Conservation (phyloP, 495 filamentous ascomycete species). For the Aspergillus sparsus region DNA sequence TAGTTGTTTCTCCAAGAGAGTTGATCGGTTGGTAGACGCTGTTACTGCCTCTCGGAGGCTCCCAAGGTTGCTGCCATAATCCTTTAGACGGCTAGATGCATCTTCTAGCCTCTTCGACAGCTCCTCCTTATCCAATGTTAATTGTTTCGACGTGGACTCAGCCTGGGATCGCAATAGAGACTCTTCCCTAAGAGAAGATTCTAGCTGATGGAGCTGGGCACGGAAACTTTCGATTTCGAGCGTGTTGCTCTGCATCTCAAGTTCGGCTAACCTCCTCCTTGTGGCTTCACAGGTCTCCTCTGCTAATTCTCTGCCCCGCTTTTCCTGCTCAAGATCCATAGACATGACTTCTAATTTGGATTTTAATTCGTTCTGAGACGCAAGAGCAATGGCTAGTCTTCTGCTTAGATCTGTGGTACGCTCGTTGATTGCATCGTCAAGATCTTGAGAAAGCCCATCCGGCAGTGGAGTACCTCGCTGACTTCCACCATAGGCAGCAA, state of each 20-base stretch:
- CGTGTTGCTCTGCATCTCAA: constrained; percentile 82
- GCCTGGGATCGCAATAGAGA: constrained; percentile 74
- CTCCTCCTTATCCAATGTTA: constrained; percentile 82
- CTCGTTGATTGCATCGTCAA: constrained; percentile 57
- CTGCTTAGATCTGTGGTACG: constrained; percentile 75
- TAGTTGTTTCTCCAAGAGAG: constrained; percentile 75
- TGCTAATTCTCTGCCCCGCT: constrained; percentile 73
- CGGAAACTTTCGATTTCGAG: constrained; percentile 82
- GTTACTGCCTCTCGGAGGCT: constrained; percentile 77
- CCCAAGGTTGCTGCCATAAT: constrained; percentile 69
- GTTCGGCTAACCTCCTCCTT: constrained; percentile 75
- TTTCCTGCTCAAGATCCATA: constrained; percentile 76
- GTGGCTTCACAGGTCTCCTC: constrained; percentile 85
- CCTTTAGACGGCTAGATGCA: constrained; percentile 62
- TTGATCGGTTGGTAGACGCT: constrained; percentile 72
- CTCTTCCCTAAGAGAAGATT: constrained; percentile 76
- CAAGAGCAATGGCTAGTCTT: constrained; percentile 79
- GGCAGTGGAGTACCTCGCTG: constrained; percentile 69
- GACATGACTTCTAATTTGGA: constrained; percentile 65
- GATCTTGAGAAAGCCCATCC: constrained; percentile 58
- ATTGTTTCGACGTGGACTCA: constrained; percentile 65
- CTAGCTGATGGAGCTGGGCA: constrained; percentile 75
- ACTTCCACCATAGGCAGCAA: constrained; percentile 79
- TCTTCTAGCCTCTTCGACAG: constrained; percentile 69
- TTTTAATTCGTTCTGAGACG: constrained; percentile 73